These are phyloP conservation scores for Gossypium australe DNA, from an alignment of 345 rosid species.

Conservation along the genomic window DNA sequence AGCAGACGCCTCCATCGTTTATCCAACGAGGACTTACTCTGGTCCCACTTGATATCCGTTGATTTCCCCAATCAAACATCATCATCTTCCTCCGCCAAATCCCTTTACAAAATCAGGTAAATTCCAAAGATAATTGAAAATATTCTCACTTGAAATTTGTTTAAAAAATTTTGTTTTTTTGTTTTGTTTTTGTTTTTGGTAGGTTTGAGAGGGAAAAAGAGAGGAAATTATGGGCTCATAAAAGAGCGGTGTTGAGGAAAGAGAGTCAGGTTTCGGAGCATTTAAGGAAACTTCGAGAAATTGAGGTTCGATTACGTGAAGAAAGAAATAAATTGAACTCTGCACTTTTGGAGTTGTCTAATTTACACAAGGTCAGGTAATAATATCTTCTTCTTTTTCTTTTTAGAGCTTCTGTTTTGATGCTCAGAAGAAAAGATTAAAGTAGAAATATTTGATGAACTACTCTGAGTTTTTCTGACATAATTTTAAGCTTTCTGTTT, in stretches of 20 bases:
- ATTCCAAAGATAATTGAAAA: neutral
- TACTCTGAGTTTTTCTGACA: no score
- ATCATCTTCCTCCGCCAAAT: constrained; percentile 33
- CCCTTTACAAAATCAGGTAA: constrained; percentile 51
- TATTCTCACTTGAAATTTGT: neutral
- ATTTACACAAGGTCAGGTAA: constrained; percentile 67
- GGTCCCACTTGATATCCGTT: constrained; percentile 48
- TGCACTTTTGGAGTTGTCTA: constrained; percentile 35
- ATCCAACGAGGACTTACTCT: constrained; percentile 60
- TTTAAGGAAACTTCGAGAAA: constrained; percentile 43
- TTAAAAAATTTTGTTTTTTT: neutral
- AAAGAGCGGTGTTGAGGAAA: constrained; percentile 58
- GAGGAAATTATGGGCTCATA: constrained; percentile 46
- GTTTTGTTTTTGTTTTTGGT: constrained; percentile 8
- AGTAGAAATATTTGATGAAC: neutral
- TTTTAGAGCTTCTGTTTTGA: neutral
- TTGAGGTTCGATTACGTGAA: constrained; percentile 34
- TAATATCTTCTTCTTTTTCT: neutral
- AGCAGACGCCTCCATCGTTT: constrained; percentile 64
- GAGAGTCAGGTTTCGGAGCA: constrained; percentile 66
- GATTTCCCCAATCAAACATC: constrained; percentile 35
- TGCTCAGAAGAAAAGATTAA: neutral
- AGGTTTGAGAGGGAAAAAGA: constrained; percentile 75
- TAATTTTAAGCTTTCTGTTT: neutral
- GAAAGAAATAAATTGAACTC: constrained; percentile 49